Evolutionary conservation across 1,284 basidiomycete species (phyloP).

Genomic region (Rhodofomes roseus): DNA sequence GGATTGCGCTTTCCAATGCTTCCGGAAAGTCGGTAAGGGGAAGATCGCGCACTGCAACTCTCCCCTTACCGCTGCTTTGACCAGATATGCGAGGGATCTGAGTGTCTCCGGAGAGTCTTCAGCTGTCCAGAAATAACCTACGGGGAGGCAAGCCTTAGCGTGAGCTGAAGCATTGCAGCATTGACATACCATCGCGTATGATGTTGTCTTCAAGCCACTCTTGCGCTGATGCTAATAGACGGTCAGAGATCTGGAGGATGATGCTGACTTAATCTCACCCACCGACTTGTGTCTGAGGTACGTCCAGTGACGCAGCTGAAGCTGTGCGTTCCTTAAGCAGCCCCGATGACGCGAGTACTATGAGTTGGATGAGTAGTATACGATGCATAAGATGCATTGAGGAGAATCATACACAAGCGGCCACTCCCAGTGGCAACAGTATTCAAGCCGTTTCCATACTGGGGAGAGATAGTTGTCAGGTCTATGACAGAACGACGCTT

Average conservation of each 20-base stretch:
- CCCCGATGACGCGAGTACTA: not conserved
- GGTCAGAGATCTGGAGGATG: not conserved
- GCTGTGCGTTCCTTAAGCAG: not conserved
- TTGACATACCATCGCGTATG: not conserved
- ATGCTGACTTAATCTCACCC: not conserved
- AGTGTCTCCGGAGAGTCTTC: not conserved
- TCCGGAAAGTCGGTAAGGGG: not conserved
- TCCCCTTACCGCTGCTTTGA: not conserved
- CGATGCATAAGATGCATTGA: not conserved
- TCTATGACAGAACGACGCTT: not conserved
- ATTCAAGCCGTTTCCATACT: not conserved
- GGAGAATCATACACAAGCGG: not conserved
- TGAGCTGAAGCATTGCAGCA: too few relatives aligned
- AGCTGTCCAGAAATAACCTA: not conserved
- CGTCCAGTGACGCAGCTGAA: not conserved
- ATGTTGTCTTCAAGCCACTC: not conserved
- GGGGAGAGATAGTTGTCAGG: not conserved
- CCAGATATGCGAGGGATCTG: not conserved
- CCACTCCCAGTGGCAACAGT: not conserved
- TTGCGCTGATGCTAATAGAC: not conserved
- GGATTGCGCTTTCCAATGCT: not conserved
- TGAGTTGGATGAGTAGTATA: not conserved
- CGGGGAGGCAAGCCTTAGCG: not conserved
- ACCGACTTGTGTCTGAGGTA: not conserved
- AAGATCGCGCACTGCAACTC: not conserved